A percentile compares a stretch with the other conserved stretches of the same genome.
These are phyloP conservation scores for Chlamydomonas sp. DNA, from an alignment of 139 green algal species.

Conservation along the genomic window DNA sequence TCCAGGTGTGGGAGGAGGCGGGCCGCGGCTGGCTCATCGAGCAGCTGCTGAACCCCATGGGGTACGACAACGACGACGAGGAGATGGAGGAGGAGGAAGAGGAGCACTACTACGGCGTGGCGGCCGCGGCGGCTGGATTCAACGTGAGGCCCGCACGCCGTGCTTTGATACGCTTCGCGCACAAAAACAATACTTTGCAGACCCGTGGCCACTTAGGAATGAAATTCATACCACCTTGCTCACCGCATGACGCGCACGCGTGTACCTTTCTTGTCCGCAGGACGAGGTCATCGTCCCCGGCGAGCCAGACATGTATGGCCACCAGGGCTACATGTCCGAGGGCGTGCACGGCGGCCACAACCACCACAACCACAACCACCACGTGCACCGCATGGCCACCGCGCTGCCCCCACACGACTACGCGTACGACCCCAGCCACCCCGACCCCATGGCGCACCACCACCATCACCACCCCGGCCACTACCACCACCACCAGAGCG, in stretches of 20 bases:
- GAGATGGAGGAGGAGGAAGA: not conserved
- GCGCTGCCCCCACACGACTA: not conserved
- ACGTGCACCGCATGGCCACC: not conserved
- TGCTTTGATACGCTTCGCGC: no score
- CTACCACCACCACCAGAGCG: not conserved
- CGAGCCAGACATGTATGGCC: no score
- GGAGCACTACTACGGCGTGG: not conserved
- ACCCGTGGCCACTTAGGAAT: no score
- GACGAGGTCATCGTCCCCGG: no score
- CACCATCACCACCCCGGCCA: not conserved
- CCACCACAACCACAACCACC: not conserved
- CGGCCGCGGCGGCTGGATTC: no score
- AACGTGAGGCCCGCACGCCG: no score
- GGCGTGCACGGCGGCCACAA: no score
- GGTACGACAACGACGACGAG: not conserved
- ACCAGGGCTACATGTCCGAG: no score
- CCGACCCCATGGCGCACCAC: not conserved
- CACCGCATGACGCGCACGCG: no score
- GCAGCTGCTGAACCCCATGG: slow-evolving; percentile 2
- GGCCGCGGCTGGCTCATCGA: slow-evolving; percentile 23
- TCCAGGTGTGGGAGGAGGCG: slow-evolving; percentile 26
- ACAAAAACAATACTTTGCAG: no score
- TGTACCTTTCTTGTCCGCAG: no score
- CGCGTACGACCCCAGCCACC: not conserved
- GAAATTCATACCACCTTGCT: no score